A percentile compares a stretch with the other conserved stretches of the same genome.
These are phyloP conservation scores for Zalerion maritima DNA, from an alignment of 495 filamentous ascomycete species.

Conservation along the genomic window DNA sequence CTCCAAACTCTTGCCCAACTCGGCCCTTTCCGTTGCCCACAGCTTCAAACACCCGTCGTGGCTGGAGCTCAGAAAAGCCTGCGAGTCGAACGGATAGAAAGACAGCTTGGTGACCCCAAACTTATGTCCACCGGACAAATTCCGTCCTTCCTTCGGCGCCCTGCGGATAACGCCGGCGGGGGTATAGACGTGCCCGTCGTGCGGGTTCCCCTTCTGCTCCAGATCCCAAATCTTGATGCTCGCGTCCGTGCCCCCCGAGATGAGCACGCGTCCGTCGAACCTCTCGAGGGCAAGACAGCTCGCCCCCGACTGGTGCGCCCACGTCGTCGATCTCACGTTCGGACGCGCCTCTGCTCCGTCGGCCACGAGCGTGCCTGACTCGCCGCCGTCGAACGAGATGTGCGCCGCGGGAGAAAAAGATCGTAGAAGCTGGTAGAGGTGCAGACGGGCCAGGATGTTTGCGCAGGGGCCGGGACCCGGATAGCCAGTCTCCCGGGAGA, in stretches of 20 bases:
- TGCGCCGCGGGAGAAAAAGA: constrained; percentile 45
- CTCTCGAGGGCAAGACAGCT: constrained; percentile 61
- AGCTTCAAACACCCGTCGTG: constrained; percentile 75
- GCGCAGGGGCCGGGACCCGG: no score
- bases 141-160: not conserved
- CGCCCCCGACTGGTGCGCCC: constrained; percentile 62
- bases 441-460: constrained; percentile 45
- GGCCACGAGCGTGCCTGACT: constrained; percentile 14
- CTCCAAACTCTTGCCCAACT: constrained; percentile 49
- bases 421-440: constrained; percentile 40
- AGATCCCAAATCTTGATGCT: constrained; percentile 77
- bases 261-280: constrained; percentile 65
- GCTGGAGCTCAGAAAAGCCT: constrained; percentile 66
- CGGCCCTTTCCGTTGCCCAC: constrained; percentile 50
- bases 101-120: constrained; percentile 72
- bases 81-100: constrained; percentile 77
- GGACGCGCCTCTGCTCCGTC: constrained; percentile 8
- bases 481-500: constrained; percentile 55
- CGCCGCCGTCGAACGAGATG: constrained; percentile 52
- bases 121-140: constrained; percentile 37
- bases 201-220: constrained; percentile 31
- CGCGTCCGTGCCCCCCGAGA: constrained; percentile 71
- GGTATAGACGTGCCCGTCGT: constrained; percentile 28
- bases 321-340: constrained; percentile 16
- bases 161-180: constrained; percentile 28